Evolutionary conservation across 1,284 basidiomycete species (phyloP).

Genomic region (Irpex rosettiformis): DNA sequence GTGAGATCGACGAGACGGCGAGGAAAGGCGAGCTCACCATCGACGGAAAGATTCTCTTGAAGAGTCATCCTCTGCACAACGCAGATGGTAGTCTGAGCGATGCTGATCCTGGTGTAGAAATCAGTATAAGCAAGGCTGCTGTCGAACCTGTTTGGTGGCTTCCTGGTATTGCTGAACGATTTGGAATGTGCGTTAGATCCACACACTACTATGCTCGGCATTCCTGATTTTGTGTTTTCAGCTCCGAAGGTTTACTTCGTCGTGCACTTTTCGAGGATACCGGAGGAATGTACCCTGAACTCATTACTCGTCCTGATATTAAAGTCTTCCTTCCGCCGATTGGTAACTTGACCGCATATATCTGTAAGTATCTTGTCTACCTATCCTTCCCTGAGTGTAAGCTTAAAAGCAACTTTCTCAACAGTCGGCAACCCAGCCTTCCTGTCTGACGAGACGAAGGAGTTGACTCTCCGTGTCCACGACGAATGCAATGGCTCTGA

Average conservation of each 20-base stretch:
- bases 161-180: slow-evolving; percentile 88
- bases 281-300: slow-evolving; percentile 95
- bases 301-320: slow-evolving; percentile 93
- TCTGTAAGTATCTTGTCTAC: slow-evolving; percentile 52
- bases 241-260: slow-evolving; percentile 81
- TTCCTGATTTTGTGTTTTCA: slow-evolving; percentile 26
- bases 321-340: slow-evolving; percentile 96
- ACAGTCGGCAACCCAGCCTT: slow-evolving; percentile 80
- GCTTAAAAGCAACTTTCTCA: background rate
- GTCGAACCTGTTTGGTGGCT: slow-evolving; percentile 95
- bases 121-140: slow-evolving; percentile 84
- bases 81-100: slow-evolving; percentile 57
- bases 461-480: slow-evolving; percentile 89
- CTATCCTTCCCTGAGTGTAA: background rate
- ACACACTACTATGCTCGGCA: slow-evolving; percentile 1
- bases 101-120: slow-evolving; percentile 81
- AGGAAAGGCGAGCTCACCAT: slow-evolving; percentile 72
- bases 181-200: slow-evolving; percentile 69
- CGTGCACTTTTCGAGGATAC: slow-evolving; percentile 93
- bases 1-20: slow-evolving; percentile 84
- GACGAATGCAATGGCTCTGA: slow-evolving; percentile 93
- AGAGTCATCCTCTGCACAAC: slow-evolving; percentile 55
- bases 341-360: slow-evolving; percentile 89
- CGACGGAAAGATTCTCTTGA: slow-evolving; percentile 83
- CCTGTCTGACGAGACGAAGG: slow-evolving; percentile 77